Evolutionary conservation across 1,139 yeast species (phyloP), one percentile per base, ranked within the genome.

Genomic region (Pichia sp.): DNA sequence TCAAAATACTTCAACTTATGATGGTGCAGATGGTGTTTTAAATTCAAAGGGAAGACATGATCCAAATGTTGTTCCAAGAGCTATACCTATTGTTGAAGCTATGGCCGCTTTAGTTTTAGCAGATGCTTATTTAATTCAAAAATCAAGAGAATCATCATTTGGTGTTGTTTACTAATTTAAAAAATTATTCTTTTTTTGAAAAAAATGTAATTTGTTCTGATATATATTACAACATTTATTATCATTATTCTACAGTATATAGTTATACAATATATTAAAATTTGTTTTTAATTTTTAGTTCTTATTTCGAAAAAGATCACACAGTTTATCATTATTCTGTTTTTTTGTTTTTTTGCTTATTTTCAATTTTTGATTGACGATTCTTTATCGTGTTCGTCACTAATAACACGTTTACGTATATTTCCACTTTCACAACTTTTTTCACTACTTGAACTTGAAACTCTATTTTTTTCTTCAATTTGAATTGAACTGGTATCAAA

Each of bases 11-110:
- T 79, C 89, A 34, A 79, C 92, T 43, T 92, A 90, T 70, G 90
- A 85, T 32, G 98, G 98, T 59, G 74, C 75, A 54, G 78, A 72
- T 42, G 98, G 98, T 62, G 80, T 84, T 25, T 76, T 92, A 56
- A 96, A 95, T 47, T 96, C 98, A 39, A 83, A 92, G 66, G 98
- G 98, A 53, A 85, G 98, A 74, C 98, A 92, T 64, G 98, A 92
- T 66, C 98, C 98, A 33, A 88, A 92, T 63, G 98, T 92, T 49
- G 95, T 95, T 11, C 98, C 98, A 56, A 82, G 98, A 69, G 98
- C 98, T 33, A 90, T 92, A 50, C 98, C 98, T 46, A 92, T 92
- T 63, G 97, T 92, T 42, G 98, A 92, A 71, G 88, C 98, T 42
- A 92, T 92, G 98, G 79, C 97, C 48, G 95, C 97, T 7, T 74